phyloP scores from a whole-genome alignment of 2,329 filamentous ascomycete species.

The Gnomoniopsis sp. region DNA sequence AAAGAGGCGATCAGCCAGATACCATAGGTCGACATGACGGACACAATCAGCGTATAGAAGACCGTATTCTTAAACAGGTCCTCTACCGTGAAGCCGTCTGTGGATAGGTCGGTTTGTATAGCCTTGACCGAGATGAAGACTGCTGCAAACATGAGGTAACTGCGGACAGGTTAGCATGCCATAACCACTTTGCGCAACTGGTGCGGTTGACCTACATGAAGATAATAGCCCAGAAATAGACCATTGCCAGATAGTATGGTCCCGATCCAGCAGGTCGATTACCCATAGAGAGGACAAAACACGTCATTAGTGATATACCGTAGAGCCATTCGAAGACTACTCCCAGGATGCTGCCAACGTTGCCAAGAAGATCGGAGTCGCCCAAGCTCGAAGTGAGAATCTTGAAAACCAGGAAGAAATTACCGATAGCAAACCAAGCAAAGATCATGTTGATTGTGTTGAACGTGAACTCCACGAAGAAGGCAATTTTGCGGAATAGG shows the following conservation, averaged over 20 bases:
- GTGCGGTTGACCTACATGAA: conserved; percentile 65
- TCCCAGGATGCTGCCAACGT: conserved; percentile 73
- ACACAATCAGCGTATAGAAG: conserved; percentile 92
- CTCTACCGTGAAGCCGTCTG: conserved; percentile 62
- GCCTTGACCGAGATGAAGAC: conserved; percentile 90
- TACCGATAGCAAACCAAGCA: conserved; percentile 96
- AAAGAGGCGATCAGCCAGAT: conserved; percentile 90
- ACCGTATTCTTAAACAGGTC: conserved; percentile 81
- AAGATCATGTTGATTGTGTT: conserved; percentile 97
- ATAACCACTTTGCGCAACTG: not conserved
- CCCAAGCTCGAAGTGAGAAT: conserved; percentile 89
- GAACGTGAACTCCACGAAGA: conserved; percentile 90
- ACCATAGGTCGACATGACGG: conserved; percentile 85
- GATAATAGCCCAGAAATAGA: conserved; percentile 96
- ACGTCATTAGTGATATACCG: conserved; percentile 84
- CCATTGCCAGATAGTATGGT: conserved; percentile 92
- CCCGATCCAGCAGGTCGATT: conserved; percentile 94
- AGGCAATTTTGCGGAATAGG: conserved; percentile 79
- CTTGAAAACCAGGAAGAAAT: conserved; percentile 98
- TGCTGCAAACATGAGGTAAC: conserved; percentile 90
- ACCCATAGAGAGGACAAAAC: conserved; percentile 90
- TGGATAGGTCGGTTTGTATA: conserved; percentile 68
- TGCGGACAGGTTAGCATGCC: conserved; percentile 34
- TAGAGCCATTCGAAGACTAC: conserved; percentile 97
- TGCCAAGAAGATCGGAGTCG: conserved; percentile 64